Evolutionary conservation across 345 rosid genomes (phyloP), one percentile per base, ranked within the genome.

Genomic region (Rhodamnia rubescens): DNA sequence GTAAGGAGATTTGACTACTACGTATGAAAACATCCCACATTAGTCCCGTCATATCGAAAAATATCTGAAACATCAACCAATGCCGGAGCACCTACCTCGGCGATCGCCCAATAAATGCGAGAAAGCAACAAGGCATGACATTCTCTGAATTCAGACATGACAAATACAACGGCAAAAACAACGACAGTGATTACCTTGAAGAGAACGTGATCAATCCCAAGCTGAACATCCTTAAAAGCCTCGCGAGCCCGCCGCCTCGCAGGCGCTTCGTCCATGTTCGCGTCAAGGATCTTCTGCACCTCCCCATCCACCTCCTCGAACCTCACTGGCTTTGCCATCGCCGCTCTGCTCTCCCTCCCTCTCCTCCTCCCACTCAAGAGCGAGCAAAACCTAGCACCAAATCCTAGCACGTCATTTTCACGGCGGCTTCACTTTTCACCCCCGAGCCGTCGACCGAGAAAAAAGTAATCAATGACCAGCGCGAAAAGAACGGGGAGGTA

Each of bases 201-300:
- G 82, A 98, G 91, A 61, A 98, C 85, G 88, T 98, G 99, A 84
- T 96, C 96, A 84, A 98, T 90, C 53, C 91, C 90, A 74, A 93
- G 94, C 88, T 96, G 99, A 75, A 93, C 88, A 59, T 92, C 88
- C 91, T 91, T 94, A 52, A 94, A 94, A 16, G 98, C 95, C 49
- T 96, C 94, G 36, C 99, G 98, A 83, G 93, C 98, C 20, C 88
- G 92, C 84, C 95, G 91, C 87, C 99, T 92, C 42, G 93, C 95
- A 1, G 94, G 90, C 81, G 90, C 99, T 74, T 94, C 92, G 81
- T 96, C 99, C 92, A 93, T 95, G 51, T 92, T 85, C 29, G 93
- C 94, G 78, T 91, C 90, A 83, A 91, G 87, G 24, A 97, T 84
- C 90, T 86, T 88, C 89, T 87, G 92, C 87, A 97, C 87, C 87